These are phyloP conservation scores for Epichloe amarillans DNA, from an alignment of 2,329 filamentous ascomycete species.

Conservation along the genomic window DNA sequence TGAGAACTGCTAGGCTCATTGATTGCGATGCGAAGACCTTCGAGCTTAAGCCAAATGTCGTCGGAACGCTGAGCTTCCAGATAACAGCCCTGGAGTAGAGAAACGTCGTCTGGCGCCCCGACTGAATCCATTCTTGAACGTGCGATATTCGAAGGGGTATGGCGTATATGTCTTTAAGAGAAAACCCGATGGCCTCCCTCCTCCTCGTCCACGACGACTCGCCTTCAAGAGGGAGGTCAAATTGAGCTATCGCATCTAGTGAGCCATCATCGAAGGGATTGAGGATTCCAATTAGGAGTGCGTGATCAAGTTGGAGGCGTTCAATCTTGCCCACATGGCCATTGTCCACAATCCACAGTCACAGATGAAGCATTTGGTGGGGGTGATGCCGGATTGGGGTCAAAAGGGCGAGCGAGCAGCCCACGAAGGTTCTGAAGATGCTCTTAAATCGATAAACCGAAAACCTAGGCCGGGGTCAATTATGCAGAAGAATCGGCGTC, in stretches of 20 bases:
- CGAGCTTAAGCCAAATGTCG: slow-evolving; percentile 31
- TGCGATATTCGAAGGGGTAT: not conserved
- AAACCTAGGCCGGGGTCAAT: too few relatives aligned
- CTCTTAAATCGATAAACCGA: too few relatives aligned
- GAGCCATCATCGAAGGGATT: not conserved
- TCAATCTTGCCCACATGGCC: too few relatives aligned
- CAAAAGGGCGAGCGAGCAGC: too few relatives aligned
- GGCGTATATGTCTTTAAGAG: not conserved
- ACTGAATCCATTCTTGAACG: slow-evolving; percentile 15
- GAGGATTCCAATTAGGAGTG: not conserved
- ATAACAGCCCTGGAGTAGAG: slow-evolving; percentile 39
- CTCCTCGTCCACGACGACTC: not conserved
- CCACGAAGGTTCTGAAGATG: too few relatives aligned
- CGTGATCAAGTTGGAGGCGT: too few relatives aligned
- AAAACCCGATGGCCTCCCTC: not conserved
- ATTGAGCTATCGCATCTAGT: not conserved
- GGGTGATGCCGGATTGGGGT: too few relatives aligned
- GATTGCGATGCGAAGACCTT: slow-evolving; percentile 34
- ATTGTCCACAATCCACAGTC: too few relatives aligned
- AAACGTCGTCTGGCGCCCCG: slow-evolving; percentile 16
- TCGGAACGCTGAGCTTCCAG: slow-evolving; percentile 40
- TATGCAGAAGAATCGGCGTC: too few relatives aligned
- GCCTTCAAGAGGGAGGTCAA: not conserved
- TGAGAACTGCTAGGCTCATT: slow-evolving; percentile 31
- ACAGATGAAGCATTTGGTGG: too few relatives aligned